Evolutionary conservation across 1,139 yeast species (phyloP).

Genomic region (Suhomyces atakaporum): DNA sequence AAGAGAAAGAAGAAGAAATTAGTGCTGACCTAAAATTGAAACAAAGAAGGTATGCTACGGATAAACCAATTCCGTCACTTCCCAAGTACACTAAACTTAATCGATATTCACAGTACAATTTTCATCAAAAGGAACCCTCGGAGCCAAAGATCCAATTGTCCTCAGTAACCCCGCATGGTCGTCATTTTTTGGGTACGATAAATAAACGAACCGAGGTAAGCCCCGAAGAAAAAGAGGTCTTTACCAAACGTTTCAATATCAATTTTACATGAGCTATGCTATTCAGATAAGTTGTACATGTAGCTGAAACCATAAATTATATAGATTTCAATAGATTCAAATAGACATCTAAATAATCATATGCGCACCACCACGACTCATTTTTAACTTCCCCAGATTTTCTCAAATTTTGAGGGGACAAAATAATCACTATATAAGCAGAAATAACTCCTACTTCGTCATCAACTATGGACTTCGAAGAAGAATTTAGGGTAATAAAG

Average conservation of each 20-base stretch:
- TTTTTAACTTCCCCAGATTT: background rate
- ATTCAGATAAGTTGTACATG: too few relatives aligned
- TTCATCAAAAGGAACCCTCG: background rate
- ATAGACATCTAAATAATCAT: too few relatives aligned
- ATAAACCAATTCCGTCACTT: background rate
- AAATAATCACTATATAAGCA: background rate
- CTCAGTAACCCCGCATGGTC: conserved; percentile 1
- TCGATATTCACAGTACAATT: conserved; percentile 7
- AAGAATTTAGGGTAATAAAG: conserved; percentile 38
- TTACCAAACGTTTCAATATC: background rate
- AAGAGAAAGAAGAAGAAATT: conserved; percentile 11
- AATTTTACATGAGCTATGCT: background rate
- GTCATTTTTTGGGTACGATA: conserved; percentile 1
- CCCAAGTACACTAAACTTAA: conserved; percentile 13
- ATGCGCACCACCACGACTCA: conserved; percentile 1
- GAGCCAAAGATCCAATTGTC: conserved; percentile 7
- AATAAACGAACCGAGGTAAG: background rate
- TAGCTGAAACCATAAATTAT: too few relatives aligned
- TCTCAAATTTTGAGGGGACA: background rate
- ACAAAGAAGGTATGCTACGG: conserved; percentile 14
- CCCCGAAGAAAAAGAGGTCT: conserved; percentile 2
- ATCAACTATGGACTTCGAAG: conserved; percentile 33
- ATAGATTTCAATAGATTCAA: too few relatives aligned
- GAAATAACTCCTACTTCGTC: background rate
- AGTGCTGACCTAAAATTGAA: conserved; percentile 14